phyloP scores from a whole-genome alignment of 2,329 filamentous ascomycete genomes.

The Xylaria polymorpha region DNA sequence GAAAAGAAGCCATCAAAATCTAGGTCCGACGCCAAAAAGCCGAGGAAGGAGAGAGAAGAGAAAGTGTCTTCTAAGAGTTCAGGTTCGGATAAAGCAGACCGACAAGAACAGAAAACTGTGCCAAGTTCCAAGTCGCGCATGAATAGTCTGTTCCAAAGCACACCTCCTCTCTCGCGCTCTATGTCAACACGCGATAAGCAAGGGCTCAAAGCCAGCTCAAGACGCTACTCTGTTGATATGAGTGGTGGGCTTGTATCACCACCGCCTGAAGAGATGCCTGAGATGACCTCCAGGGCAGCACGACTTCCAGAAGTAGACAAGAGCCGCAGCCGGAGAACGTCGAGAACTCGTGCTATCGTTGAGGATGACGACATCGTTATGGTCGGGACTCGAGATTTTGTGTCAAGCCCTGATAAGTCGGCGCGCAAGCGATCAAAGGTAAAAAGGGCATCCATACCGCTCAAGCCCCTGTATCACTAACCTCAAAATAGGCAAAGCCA shows the following conservation, averaged over 20 bases:
- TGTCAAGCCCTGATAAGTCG: constrained; percentile 59
- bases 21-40: constrained; percentile 71
- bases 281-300: constrained; percentile 79
- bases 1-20: constrained; percentile 71
- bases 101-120: constrained; percentile 56
- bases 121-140: constrained; percentile 67
- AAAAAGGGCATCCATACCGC: constrained; percentile 50
- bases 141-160: constrained; percentile 74
- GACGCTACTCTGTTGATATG: constrained; percentile 76
- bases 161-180: constrained; percentile 74
- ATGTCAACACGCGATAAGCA: constrained; percentile 76
- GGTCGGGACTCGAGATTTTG: constrained; percentile 56
- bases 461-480: constrained; percentile 33
- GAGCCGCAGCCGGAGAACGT: constrained; percentile 58
- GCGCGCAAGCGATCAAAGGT: constrained; percentile 60
- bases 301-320: constrained; percentile 74
- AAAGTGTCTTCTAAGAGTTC: constrained; percentile 73
- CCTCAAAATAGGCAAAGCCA: constrained; percentile 37
- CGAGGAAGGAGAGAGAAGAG: constrained; percentile 71
- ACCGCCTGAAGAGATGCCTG: constrained; percentile 74
- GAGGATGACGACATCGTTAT: constrained; percentile 65
- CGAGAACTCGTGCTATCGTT: constrained; percentile 55
- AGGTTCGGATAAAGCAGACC: constrained; percentile 70
- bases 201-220: constrained; percentile 68
- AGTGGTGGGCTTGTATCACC: constrained; percentile 75